Evolutionary conservation across 2,329 filamentous ascomycete genomes (phyloP), one percentile per base, ranked within the genome.

Genomic region (Parascedosporium putredinis): DNA sequence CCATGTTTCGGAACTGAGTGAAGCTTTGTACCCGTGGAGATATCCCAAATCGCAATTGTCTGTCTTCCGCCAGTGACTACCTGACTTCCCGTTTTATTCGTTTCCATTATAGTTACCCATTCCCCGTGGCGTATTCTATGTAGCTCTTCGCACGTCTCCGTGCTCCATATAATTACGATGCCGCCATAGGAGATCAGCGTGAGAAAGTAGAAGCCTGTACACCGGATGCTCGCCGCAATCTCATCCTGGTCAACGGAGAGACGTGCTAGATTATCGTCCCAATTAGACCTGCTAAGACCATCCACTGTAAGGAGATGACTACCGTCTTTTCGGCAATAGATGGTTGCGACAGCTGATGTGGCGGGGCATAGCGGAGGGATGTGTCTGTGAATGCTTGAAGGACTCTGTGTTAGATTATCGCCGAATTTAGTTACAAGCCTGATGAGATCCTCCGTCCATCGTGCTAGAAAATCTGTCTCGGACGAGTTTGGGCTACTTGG

Each of bases 231-330:
- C 10, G 43, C 12, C 14, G 43, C 43, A 16, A 25, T 45, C 8
- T 45, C 43, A 16, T 45, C 43, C 9, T 29, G 22, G 9, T 24
- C 43, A 45, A 45, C 43, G 10, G 43, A 24, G 43, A 45, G 43
- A 29, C 43, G 22, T 3, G 43, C 43, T 10, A 45, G 5, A 18
- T 45, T 45, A 29, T 45, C 43, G 14, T 45, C 43, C 43, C 43
- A 45, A 8, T 27, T 7, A 2, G 14, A 4, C n/a, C 18, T 10
- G 10, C 23, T 16, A 5, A 25, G 14, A 3, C 43, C 43, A 18
- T 27, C 29, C 2, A 45, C 22, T 22, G 43, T 45, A 27, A 45
- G 25, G 20, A 45, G 43, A 27, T 22, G 9, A 7, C 18, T 34
- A n/a, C 33, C 10, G 33, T 34, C 1, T 34, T 34, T 34, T 34